phyloP scores from a whole-genome alignment of 108 stramenopile genomes.

The Cylindrotheca closterium region DNA sequence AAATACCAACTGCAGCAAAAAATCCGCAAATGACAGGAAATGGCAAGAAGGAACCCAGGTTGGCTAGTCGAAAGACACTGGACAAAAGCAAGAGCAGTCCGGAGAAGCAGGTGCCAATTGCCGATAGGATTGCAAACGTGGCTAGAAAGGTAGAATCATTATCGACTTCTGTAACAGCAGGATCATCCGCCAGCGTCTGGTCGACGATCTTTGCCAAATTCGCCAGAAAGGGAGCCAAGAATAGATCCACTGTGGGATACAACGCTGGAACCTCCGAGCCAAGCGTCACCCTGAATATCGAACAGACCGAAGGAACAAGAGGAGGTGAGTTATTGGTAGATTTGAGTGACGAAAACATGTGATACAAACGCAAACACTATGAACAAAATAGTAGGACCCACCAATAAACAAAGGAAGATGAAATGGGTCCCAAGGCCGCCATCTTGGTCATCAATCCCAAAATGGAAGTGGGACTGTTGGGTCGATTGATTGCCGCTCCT shows the following conservation, averaged over 20 bases:
- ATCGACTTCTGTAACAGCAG: constrained; percentile 24
- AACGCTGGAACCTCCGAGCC: constrained; percentile 35
- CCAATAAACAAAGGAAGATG: constrained; percentile 26
- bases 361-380: no score
- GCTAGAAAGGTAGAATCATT: constrained; percentile 57
- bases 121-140: constrained; percentile 56
- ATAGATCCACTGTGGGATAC: constrained; percentile 59
- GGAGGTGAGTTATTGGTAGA: no score
- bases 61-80: constrained; percentile 57
- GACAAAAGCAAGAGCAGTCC: constrained; percentile 39
- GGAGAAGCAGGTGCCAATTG: constrained; percentile 43
- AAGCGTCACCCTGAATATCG: neutral
- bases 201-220: constrained; percentile 58
- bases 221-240: constrained; percentile 75
- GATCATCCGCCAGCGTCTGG: constrained; percentile 31
- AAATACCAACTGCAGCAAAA: constrained; percentile 68
- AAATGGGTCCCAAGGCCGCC: constrained; percentile 36
- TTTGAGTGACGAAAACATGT: no score
- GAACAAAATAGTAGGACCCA: no score
- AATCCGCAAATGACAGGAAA: constrained; percentile 76
- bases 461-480: constrained; percentile 21
- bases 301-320: no score
- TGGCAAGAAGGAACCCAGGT: constrained; percentile 66
- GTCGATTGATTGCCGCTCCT: constrained; percentile 65
- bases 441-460: constrained; percentile 42